Percentiles rank a stretch among this genome's conserved stretches.
Conservation (phyloP, 768 basidiomycete genomes). For the Cyathus striatus region DNA sequence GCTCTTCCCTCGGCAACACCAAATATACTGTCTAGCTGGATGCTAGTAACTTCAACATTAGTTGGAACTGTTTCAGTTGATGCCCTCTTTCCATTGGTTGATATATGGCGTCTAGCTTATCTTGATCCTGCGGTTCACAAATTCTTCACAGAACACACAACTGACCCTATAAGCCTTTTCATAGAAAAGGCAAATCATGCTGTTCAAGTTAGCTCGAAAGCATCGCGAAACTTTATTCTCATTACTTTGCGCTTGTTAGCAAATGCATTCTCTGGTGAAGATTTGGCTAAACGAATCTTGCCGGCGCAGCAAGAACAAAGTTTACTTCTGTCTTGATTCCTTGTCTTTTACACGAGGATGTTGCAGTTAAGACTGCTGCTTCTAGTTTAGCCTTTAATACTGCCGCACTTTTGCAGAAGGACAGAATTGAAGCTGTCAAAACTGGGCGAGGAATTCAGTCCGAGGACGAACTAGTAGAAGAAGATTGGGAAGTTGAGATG, state of each 20-base stretch:
- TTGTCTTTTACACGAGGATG: slow-evolving; percentile 64
- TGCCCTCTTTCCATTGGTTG: slow-evolving; percentile 74
- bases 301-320: slow-evolving; percentile 18
- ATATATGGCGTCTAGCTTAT: slow-evolving; percentile 77
- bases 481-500: slow-evolving; percentile 85
- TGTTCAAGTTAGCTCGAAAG: slow-evolving; percentile 23
- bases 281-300: slow-evolving; percentile 37
- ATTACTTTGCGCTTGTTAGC: slow-evolving; percentile 64
- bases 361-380: slow-evolving; percentile 66
- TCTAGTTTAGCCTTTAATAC: slow-evolving; percentile 81
- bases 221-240: slow-evolving; percentile 53
- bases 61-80: slow-evolving; percentile 39
- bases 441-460: slow-evolving; percentile 19
- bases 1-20: slow-evolving; percentile 25
- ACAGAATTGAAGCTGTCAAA: slow-evolving; percentile 38
- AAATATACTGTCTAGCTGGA: slow-evolving; percentile 41
- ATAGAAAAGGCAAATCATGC: slow-evolving; percentile 36
- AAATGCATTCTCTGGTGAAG: slow-evolving; percentile 55
- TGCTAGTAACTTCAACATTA: slow-evolving; percentile 39
- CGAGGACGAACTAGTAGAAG: slow-evolving; percentile 46
- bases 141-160: slow-evolving; percentile 36
- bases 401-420: slow-evolving; percentile 60
- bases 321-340: slow-evolving; percentile 58
- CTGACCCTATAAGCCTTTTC: slow-evolving; percentile 40
- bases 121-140: slow-evolving; percentile 54